Evolutionary conservation across 345 rosid species (phyloP).

Genomic region (Hibiscus tridactylites): DNA sequence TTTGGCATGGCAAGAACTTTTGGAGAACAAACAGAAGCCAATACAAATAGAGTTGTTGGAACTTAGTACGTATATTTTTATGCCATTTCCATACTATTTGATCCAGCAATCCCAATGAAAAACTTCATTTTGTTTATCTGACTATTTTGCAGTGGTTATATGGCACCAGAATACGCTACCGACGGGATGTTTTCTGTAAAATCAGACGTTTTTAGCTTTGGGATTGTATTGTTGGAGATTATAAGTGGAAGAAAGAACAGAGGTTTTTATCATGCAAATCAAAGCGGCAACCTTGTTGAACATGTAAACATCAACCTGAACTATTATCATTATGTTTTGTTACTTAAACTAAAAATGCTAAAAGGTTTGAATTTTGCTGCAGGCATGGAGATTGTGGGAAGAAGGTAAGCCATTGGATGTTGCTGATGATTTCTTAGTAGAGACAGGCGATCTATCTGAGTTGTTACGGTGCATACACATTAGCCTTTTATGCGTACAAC

Average conservation of each 20-base stretch:
- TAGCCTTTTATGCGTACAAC: constrained; percentile 39
- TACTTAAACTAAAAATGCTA: constrained; percentile 20
- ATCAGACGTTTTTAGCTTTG: constrained; percentile 10
- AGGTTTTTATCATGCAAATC: constrained; percentile 12
- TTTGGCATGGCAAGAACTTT: constrained; percentile 12
- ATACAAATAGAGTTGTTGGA: constrained; percentile 13
- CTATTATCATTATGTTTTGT: not conserved
- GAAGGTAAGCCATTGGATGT: constrained; percentile 27
- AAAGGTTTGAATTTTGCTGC: constrained; percentile 9
- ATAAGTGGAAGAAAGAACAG: not conserved
- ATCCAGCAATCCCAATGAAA: not conserved
- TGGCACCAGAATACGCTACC: constrained; percentile 13
- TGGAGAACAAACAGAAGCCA: constrained; percentile 12
- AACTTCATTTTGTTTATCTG: not conserved
- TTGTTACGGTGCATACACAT: constrained; percentile 32
- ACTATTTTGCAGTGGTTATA: not conserved
- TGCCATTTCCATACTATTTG: not conserved
- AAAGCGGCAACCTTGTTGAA: not conserved
- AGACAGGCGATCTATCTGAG: constrained; percentile 13
- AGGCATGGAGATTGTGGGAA: constrained; percentile 33
- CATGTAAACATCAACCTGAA: not conserved
- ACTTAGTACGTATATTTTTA: constrained; percentile 3
- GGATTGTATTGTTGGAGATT: constrained; percentile 7
- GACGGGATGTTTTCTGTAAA: not conserved
- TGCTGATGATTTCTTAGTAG: constrained; percentile 17